Percentiles rank a stretch among this genome's conserved stretches.
phyloP scores from a whole-genome alignment of 176 grass and related monocot species.

The Carex littledalei region DNA sequence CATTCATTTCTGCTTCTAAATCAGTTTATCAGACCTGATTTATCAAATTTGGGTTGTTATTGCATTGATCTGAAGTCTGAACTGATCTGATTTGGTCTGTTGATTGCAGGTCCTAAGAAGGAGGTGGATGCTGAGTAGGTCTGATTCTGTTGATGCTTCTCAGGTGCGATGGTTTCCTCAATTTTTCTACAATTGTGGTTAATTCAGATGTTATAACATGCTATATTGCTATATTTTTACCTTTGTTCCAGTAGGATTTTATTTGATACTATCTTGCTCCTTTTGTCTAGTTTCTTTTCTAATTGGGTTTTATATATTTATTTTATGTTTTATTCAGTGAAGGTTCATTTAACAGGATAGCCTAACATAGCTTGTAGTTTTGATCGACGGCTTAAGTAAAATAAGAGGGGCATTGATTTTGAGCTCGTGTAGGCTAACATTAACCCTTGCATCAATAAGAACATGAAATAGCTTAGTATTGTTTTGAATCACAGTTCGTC shows the following conservation, averaged over 20 bases:
- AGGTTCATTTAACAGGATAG: neutral
- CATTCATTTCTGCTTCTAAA: neutral
- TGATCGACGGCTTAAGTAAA: neutral
- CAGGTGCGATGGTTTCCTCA: constrained; percentile 33
- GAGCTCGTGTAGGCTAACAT: neutral
- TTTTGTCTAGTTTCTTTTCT: neutral
- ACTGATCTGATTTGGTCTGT: neutral
- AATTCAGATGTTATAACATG: neutral
- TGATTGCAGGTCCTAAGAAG: constrained; percentile 59
- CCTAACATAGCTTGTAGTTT: neutral
- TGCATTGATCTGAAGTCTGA: neutral
- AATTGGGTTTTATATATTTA: neutral
- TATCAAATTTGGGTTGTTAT: neutral
- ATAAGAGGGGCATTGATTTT: neutral
- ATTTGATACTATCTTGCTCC: neutral
- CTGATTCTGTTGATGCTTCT: neutral
- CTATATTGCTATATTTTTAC: neutral
- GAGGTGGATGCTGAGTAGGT: constrained; percentile 34
- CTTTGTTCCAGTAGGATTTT: neutral
- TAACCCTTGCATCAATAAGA: neutral
- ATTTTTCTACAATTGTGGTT: neutral
- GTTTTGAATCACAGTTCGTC: neutral
- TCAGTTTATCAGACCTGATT: neutral
- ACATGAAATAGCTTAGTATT: neutral
- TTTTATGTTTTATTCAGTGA: neutral